Evolutionary conservation across 495 filamentous ascomycete genomes (phyloP).

Genomic region (Xylaria flabelliformis): DNA sequence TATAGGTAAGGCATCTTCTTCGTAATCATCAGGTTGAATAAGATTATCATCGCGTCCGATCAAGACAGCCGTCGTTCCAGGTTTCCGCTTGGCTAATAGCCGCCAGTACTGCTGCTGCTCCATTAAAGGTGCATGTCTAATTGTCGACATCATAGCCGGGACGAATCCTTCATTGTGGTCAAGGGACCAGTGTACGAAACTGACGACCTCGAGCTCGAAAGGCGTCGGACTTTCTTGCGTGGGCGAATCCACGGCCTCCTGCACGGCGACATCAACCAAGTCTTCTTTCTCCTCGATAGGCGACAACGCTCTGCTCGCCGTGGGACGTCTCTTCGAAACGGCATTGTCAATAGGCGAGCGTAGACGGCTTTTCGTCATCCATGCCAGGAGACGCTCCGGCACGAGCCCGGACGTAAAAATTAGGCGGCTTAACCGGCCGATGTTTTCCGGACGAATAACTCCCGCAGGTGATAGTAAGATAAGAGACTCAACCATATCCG

Average conservation of each 20-base stretch:
- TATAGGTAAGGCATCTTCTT: constrained; percentile 46
- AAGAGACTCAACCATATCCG: constrained; percentile 70
- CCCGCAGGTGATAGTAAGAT: constrained; percentile 79
- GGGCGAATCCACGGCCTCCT: constrained; percentile 34
- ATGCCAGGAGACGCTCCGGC: constrained; percentile 46
- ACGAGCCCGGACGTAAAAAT: constrained; percentile 52
- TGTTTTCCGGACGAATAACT: constrained; percentile 49
- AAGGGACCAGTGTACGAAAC: constrained; percentile 63
- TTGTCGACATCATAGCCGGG: constrained; percentile 60
- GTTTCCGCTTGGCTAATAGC: constrained; percentile 45
- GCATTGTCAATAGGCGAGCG: constrained; percentile 48
- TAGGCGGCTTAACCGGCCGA: constrained; percentile 48
- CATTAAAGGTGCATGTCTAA: constrained; percentile 61
- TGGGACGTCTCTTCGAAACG: constrained; percentile 37
- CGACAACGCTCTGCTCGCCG: constrained; percentile 1
- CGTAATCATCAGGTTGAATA: constrained; percentile 49
- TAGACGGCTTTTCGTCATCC: constrained; percentile 46
- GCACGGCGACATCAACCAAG: constrained; percentile 38
- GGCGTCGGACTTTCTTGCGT: constrained; percentile 32
- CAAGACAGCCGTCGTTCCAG: constrained; percentile 56
- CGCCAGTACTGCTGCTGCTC: constrained; percentile 60
- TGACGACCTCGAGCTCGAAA: constrained; percentile 50
- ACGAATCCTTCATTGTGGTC: constrained; percentile 61
- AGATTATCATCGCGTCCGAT: constrained; percentile 57
- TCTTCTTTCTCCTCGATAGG: constrained; percentile 34